Conservation (phyloP, 768 basidiomycete genomes). For the Rhizopogon vulgaris region DNA sequence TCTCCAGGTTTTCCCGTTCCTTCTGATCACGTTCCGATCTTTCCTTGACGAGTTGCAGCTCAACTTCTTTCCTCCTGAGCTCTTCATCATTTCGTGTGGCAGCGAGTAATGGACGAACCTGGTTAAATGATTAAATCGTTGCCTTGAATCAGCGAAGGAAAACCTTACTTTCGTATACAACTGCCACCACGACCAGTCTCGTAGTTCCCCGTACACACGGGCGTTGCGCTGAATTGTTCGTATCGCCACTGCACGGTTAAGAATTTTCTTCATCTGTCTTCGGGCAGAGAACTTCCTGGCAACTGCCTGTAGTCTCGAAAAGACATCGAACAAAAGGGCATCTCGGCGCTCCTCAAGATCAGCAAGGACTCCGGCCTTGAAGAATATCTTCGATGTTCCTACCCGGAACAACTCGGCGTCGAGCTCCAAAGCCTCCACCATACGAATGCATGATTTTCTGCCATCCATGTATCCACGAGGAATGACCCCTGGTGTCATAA, state of each 20-base stretch:
- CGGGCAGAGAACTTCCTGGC: constrained; percentile 83
- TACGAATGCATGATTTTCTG: constrained; percentile 85
- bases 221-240: constrained; percentile 94
- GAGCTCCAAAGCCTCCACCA: constrained; percentile 85
- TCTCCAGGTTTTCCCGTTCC: constrained; percentile 75
- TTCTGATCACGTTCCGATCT: constrained; percentile 81
- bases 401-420: constrained; percentile 83
- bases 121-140: constrained; percentile 8
- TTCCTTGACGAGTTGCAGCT: constrained; percentile 74
- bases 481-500: constrained; percentile 89
- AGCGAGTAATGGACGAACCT: constrained; percentile 89
- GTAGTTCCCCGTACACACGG: constrained; percentile 79
- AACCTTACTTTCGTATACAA: constrained; percentile 79
- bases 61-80: constrained; percentile 79
- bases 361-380: constrained; percentile 96
- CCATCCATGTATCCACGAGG: constrained; percentile 98
- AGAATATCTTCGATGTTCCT: constrained; percentile 97
- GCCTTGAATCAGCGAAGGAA: neutral
- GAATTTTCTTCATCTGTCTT: constrained; percentile 88
- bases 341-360: constrained; percentile 94
- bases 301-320: constrained; percentile 81
- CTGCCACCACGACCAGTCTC: constrained; percentile 99
- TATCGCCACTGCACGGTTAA: constrained; percentile 87
- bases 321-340: constrained; percentile 79
- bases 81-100: constrained; percentile 93